Evolutionary conservation across 2,329 filamentous ascomycete genomes (phyloP), one percentile per base, ranked within the genome.

Genomic region (Trichoderma brevicompactum): DNA sequence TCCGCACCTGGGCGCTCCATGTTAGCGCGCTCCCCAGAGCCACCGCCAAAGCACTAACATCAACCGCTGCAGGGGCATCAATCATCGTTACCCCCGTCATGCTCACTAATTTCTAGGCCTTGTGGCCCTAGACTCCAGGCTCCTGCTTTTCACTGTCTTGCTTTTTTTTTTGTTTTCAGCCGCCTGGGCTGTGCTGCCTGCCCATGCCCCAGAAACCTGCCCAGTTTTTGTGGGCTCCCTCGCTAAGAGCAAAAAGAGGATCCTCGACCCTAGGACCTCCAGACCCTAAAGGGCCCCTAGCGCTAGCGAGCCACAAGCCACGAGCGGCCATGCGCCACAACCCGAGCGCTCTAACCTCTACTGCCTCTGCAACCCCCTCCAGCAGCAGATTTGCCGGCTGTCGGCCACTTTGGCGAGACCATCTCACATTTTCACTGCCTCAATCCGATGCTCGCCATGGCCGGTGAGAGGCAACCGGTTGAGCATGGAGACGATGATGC

Each of bases 151-250:
- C 55, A 38, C 32, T 23, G 55, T 49, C 13, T 44, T 28, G 52
- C 19, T 52, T 62, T 36, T 40, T 44, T 62, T 67, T 23, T 52
- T 62, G 23, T 40, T 44, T 62, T 67, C 66, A 67, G 66, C 66
- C 52, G 55, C 50, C 34, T 40, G 55, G 66, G 66, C 66, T 66
- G 66, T 67, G 66, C 64, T 67, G 66, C 64, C 65, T 67, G 62
- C 49, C 48, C n/a, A 17, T 13, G 40, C n/a, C 32, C 40, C 59
- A 32, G 28, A 38, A 17, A 53, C n/a, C 28, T 40, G 59, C 59
- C 59, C 59, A 36, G 36, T 38, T 38, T 38, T 38, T 38, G 36
- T 38, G 36, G 59, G 40, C 59, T 32, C 49, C 23, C 60, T 63
- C 60, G 43, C 59, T 64, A 46, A 28, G 23, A 28, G 23, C 23